A percentile compares a stretch with the other conserved stretches of the same genome.
Evolutionary conservation across 2,329 filamentous ascomycete genomes (phyloP).

Genomic region (Amauroascus verrucosus): DNA sequence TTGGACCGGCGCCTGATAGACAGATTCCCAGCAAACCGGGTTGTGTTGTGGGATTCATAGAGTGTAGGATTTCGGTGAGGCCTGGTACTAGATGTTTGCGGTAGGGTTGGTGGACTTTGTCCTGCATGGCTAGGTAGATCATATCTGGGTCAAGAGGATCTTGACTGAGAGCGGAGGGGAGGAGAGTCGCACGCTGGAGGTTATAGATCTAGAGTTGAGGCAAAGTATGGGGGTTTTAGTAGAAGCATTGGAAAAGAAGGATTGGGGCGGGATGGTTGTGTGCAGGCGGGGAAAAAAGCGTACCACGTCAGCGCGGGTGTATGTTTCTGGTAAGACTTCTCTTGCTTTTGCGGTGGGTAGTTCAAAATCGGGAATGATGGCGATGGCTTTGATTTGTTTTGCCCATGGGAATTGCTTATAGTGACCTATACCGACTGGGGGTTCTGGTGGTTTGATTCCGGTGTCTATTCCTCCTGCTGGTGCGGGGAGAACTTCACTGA

Average conservation of each 20-base stretch:
- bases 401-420: conserved; percentile 95
- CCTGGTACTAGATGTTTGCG: conserved; percentile 84
- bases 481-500: conserved; percentile 83
- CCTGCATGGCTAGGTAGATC: conserved; percentile 97
- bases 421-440: conserved; percentile 86
- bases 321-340: conserved; percentile 69
- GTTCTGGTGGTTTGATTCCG: conserved; percentile 71
- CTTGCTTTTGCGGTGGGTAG: conserved; percentile 89
- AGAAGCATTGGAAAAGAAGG: neutral
- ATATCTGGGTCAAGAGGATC: conserved; percentile 84
- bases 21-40: conserved; percentile 87
- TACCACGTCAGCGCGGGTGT: conserved; percentile 74
- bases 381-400: conserved; percentile 88
- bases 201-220: conserved; percentile 55
- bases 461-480: conserved; percentile 88
- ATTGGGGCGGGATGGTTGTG: neutral
- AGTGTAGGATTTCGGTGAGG: conserved; percentile 78
- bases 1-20: conserved; percentile 86
- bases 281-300: conserved; percentile 25
- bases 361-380: conserved; percentile 92
- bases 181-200: conserved; percentile 80
- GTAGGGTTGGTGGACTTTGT: conserved; percentile 96
- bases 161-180: conserved; percentile 79
- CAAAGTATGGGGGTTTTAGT: neutral
- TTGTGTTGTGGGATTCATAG: conserved; percentile 78